Base-by-base conservation (phyloP, 805 yeast species). In the Lipomyces kockii region DNA sequence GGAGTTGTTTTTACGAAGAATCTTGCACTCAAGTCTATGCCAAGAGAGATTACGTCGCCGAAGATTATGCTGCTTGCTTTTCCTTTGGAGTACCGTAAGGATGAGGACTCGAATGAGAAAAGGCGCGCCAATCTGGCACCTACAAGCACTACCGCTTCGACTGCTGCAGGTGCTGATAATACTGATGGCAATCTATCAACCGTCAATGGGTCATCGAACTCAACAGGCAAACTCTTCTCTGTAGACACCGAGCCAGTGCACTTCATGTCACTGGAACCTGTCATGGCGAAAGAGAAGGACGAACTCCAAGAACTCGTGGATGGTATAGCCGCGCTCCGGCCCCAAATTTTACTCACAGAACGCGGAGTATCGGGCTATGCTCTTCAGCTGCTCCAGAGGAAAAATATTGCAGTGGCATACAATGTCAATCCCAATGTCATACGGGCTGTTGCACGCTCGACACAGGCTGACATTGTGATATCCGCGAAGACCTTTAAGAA, bases 1-100 rank as follows among this genome's bases (percentile, higher is more conserved):
- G 99, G 99, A 0, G 78, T 91, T 3, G 89, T 91, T 2, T 92
- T 93, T 77, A 89, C 98, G 0, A 92, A 92, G 71, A 86, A 88
- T 20, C 80, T 93, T 56, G 97, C 97, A 2, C 81, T 90, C 51
- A 91, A 89, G 74, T 77, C 84, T 1, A 96, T 95, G 99, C 85
- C 92, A 0, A 77, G 85, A 5, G 75, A 76, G 29, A 81, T 96
- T 7, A 74, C 76, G 0, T 83, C 85, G 61, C 98, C 99, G 0
- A 84, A 87, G 63, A 89, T 95, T 52, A 86, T 94, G 66, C 81
- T 96, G 20, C 83, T 95, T 5, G 88, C 92, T 82, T 95, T 95
- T 74, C 97, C 98, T 0, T 80, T 95, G 32, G 98, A 93, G 75
- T 95, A 92, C 72, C 82, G 87, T 66, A 87, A 89, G 68, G 87